Evolutionary conservation across 306 rosid species (phyloP), one percentile per base, ranked within the genome.

Genomic region (Acacia confusa): DNA sequence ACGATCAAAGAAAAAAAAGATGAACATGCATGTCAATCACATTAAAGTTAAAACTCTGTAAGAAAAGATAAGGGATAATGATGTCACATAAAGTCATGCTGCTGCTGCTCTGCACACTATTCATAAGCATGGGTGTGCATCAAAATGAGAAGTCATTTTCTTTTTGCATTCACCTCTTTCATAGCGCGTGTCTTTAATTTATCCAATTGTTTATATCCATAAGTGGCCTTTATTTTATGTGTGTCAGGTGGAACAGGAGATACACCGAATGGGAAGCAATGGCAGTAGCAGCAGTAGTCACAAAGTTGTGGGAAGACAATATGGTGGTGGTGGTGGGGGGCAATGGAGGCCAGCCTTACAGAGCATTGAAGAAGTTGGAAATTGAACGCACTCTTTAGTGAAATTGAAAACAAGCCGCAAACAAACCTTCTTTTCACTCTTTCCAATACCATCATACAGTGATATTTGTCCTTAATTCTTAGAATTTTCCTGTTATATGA

Each of bases 331-430:
- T 77, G 87, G 80, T 22, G 81, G 94, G 79, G 90, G 92, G 73
- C 97, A 94, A 74, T 94, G 98, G 97, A 91, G 89, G 85, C 98
- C 98, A 85, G 92, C 97, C 52, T 90, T 94, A 87, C 98, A 92
- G 69, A 94, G 97, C 90, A 94, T 94, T 84, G 90, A 86, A 90
- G 98, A 94, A 87, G 20, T 90, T 84, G 97, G 97, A 83, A 91
- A 85, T 79, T 91, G 90, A 93, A 80, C 50, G 38, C 80, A 30
- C 78, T 76, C 78, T 55, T 55, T 73, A 70, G 67, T n/a, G n/a
- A n/a, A n/a, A n/a, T n/a, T n/a, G n/a, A 74, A 86, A 74, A 36
- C 86, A 76, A 47, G 50, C 79, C 32, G 68, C 45, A 76, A 27
- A 36, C 27, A 60, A 50, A 38, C 20, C 79, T 74, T 30, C 78